phyloP scores from a whole-genome alignment of 78 protist species.

The Dictyostelium brefeldianum region DNA sequence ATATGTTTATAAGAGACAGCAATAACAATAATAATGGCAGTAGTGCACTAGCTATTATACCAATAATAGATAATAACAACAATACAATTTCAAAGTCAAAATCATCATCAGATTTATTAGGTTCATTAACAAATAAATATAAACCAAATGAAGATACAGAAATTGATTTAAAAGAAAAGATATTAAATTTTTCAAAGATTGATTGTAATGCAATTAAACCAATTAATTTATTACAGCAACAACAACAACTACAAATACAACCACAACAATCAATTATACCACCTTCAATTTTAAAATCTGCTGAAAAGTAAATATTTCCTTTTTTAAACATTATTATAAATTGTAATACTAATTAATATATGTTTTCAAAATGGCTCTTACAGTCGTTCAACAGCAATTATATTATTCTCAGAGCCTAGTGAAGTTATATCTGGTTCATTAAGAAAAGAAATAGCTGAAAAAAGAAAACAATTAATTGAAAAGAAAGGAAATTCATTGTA shows the following conservation, averaged over 20 bases:
- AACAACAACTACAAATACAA: not conserved
- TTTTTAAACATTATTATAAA: not conserved
- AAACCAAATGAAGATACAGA: constrained; percentile 6
- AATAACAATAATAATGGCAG: not conserved
- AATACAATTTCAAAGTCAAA: not conserved
- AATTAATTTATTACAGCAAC: not conserved
- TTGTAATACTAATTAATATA: not conserved
- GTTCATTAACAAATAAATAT: constrained; percentile 16
- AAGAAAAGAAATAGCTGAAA: constrained; percentile 31
- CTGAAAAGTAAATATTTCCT: not conserved
- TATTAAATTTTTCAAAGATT: not conserved
- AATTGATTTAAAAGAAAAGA: not conserved
- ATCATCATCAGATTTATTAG: constrained; percentile 11
- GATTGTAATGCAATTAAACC: not conserved
- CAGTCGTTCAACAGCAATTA: constrained; percentile 28
- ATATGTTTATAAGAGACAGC: not conserved
- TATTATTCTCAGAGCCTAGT: constrained; percentile 21
- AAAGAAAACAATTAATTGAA: constrained; percentile 18
- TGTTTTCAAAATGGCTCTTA: not conserved
- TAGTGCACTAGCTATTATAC: constrained; percentile 26
- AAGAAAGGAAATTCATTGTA: constrained; percentile 2
- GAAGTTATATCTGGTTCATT: constrained; percentile 27
- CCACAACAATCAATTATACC: not conserved
- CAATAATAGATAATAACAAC: not conserved
- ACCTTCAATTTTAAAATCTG: not conserved